Percentiles rank a stretch among this genome's conserved stretches.
These are phyloP conservation scores for Actinomucor elegans DNA, from an alignment of 371 early-diverging fungal species.

Conservation along the genomic window DNA sequence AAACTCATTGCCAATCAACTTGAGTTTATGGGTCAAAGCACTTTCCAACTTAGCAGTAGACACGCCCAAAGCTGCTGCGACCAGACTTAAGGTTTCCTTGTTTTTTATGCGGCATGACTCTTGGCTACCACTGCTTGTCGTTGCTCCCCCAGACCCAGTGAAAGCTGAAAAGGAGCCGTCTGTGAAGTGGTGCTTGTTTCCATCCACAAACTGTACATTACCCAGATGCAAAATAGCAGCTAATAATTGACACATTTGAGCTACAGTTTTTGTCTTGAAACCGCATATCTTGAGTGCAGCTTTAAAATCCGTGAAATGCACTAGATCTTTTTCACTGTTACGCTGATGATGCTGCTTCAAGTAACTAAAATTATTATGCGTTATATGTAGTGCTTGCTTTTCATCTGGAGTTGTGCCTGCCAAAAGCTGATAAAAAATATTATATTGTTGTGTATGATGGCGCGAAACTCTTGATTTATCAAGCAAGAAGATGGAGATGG, in stretches of 20 bases:
- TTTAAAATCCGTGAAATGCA: conserved; percentile 54
- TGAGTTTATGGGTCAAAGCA: conserved; percentile 67
- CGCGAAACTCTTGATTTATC: conserved; percentile 73
- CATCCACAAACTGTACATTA: conserved; percentile 66
- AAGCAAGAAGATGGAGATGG: conserved; percentile 77
- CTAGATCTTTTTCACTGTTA: conserved; percentile 28
- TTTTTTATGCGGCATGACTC: conserved; percentile 59
- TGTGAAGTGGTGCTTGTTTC: conserved; percentile 25
- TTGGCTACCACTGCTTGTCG: conserved; percentile 17
- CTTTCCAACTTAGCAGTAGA: conserved; percentile 50
- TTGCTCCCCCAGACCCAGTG: neutral
- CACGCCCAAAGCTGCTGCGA: conserved; percentile 82
- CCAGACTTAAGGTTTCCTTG: conserved; percentile 67
- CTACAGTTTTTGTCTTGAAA: conserved; percentile 68
- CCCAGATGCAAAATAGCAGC: conserved; percentile 81
- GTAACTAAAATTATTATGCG: conserved; percentile 56
- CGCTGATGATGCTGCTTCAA: conserved; percentile 40
- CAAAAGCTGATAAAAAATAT: conserved; percentile 83
- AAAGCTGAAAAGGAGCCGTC: neutral
- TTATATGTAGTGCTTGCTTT: conserved; percentile 58
- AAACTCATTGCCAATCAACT: conserved; percentile 66
- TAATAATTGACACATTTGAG: conserved; percentile 65
- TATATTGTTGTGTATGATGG: conserved; percentile 66
- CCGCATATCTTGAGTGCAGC: conserved; percentile 74
- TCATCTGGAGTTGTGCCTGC: conserved; percentile 61